These are phyloP conservation scores for Sugiyamaella floridensis DNA, from an alignment of 805 yeast genomes.

Conservation along the genomic window DNA sequence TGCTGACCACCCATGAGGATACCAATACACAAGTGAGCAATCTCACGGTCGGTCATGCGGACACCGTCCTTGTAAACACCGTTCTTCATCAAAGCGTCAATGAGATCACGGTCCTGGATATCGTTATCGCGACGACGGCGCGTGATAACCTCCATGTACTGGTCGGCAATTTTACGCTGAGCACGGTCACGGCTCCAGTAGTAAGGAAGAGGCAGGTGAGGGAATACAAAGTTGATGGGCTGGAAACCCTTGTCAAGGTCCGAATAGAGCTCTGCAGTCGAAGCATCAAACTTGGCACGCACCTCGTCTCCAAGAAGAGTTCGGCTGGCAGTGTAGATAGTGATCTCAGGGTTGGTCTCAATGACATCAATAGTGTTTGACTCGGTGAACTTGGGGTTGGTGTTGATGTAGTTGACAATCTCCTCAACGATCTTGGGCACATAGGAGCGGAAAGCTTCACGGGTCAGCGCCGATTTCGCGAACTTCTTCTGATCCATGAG, in stretches of 20 bases:
- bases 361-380: slow-evolving; percentile 42
- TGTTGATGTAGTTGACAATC: slow-evolving; percentile 55
- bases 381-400: slow-evolving; percentile 42
- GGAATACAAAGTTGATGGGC: slow-evolving; percentile 92
- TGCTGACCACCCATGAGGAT: slow-evolving; percentile 99
- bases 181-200: slow-evolving; percentile 84
- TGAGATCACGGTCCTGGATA: slow-evolving; percentile 76
- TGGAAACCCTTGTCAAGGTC: slow-evolving; percentile 97
- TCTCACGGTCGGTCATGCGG: slow-evolving; percentile 89
- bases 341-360: slow-evolving; percentile 87
- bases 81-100: slow-evolving; percentile 76
- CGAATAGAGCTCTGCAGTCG: slow-evolving; percentile 76
- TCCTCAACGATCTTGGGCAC: slow-evolving; percentile 87
- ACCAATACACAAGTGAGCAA: slow-evolving; percentile 89
- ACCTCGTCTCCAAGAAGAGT: slow-evolving; percentile 86
- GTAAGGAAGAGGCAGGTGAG: slow-evolving; percentile 81
- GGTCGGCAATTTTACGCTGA: slow-evolving; percentile 67
- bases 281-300: slow-evolving; percentile 72
- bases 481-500: slow-evolving; percentile 98
- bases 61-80: slow-evolving; percentile 91
- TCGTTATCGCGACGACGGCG: slow-evolving; percentile 72
- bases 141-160: slow-evolving; percentile 73
- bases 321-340: slow-evolving; percentile 93
- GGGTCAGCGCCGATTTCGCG: slow-evolving; percentile 81
- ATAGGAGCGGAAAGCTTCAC: slow-evolving; percentile 72